Evolutionary conservation across 108 stramenopile genomes (phyloP).

Genomic region (Mediolabrus comicus): DNA sequence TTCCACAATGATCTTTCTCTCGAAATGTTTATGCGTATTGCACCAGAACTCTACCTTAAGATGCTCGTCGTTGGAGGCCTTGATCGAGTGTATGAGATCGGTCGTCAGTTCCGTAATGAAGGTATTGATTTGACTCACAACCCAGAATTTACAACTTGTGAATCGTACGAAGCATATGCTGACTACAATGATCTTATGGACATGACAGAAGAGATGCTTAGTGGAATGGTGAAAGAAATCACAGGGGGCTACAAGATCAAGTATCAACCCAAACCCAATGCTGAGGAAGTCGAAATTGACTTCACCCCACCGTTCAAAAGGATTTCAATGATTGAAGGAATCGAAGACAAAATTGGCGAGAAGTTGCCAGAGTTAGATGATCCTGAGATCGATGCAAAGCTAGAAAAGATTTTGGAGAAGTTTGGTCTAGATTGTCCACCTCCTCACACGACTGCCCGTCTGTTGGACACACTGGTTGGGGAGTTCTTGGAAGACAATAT

Average conservation of each 20-base stretch:
- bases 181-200: slow-evolving; percentile 99
- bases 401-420: slow-evolving; percentile 71
- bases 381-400: slow-evolving; percentile 80
- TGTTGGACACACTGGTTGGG: slow-evolving; percentile 97
- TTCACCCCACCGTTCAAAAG: slow-evolving; percentile 98
- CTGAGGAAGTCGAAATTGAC: slow-evolving; percentile 90
- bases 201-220: slow-evolving; percentile 97
- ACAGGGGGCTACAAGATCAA: slow-evolving; percentile 95
- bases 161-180: slow-evolving; percentile 99
- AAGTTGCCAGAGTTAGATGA: slow-evolving; percentile 89
- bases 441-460: slow-evolving; percentile 94
- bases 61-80: slow-evolving; percentile 97
- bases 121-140: slow-evolving; percentile 99
- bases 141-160: slow-evolving; percentile 99
- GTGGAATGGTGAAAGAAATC: slow-evolving; percentile 94
- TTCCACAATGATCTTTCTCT: slow-evolving; percentile 97
- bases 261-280: slow-evolving; percentile 92
- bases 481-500: slow-evolving; percentile 94
- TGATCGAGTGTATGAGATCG: slow-evolving; percentile 99
- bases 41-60: slow-evolving; percentile 98
- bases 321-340: slow-evolving; percentile 95
- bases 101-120: slow-evolving; percentile 99
- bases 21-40: slow-evolving; percentile 94
- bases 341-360: slow-evolving; percentile 85
- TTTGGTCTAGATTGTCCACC: slow-evolving; percentile 88